These are phyloP conservation scores for Xylaria polymorpha DNA, from an alignment of 2,329 filamentous ascomycete genomes.

Conservation along the genomic window DNA sequence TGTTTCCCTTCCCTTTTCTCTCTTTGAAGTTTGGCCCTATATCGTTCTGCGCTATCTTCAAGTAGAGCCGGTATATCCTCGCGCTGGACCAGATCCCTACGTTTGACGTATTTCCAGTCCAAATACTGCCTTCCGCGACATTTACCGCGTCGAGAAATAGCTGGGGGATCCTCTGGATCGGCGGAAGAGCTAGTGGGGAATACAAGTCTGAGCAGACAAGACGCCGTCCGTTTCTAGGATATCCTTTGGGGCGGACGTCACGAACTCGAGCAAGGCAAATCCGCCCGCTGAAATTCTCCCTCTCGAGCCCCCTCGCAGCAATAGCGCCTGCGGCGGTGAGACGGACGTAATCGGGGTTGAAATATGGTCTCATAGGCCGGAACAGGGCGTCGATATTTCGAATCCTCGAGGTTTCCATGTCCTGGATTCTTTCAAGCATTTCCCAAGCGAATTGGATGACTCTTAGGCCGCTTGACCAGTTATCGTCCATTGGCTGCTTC, in stretches of 20 bases:
- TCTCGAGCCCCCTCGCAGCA: background rate
- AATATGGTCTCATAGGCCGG: constrained; percentile 4
- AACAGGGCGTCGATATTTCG: background rate
- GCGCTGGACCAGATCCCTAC: background rate
- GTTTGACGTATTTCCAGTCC: background rate
- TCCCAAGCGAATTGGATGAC: constrained; percentile 1
- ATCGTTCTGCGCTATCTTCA: background rate
- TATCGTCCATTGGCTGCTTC: background rate
- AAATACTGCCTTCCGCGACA: background rate
- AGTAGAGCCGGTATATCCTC: background rate
- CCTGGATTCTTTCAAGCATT: background rate
- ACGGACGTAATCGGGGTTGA: constrained; percentile 8
- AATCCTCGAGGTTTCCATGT: constrained; percentile 7
- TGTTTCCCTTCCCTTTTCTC: background rate
- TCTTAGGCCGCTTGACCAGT: constrained; percentile 12
- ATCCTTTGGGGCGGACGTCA: background rate
- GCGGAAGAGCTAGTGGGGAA: background rate
- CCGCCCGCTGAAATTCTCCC: background rate
- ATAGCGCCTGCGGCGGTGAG: background rate
- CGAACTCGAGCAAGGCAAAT: background rate
- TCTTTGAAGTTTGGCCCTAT: background rate
- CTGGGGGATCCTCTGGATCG: constrained; percentile 1
- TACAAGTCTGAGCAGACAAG: background rate
- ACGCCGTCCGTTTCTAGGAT: too few relatives aligned
- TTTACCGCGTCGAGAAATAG: background rate